phyloP scores from a whole-genome alignment of 306 rosid species.

The Inga laurina region DNA sequence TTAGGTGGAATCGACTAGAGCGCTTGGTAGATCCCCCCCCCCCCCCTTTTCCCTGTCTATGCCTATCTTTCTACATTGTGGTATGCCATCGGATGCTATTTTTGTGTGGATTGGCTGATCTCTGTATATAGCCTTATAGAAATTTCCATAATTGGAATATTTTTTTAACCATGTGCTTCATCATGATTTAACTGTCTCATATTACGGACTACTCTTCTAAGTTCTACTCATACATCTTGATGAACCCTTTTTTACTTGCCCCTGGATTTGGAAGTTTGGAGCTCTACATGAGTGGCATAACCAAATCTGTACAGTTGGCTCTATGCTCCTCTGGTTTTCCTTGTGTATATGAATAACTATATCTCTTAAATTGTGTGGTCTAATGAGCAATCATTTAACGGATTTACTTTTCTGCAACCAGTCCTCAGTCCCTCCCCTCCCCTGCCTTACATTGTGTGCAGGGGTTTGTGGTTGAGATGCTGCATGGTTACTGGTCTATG shows the following conservation, averaged over 20 bases:
- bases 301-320: neutral
- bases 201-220: neutral
- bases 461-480: neutral
- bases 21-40: conserved; percentile 66
- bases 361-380: neutral
- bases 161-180: neutral
- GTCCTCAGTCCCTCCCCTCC: neutral
- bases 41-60: neutral
- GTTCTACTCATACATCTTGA: neutral
- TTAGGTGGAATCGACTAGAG: conserved; percentile 95
- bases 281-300: neutral
- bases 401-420: neutral
- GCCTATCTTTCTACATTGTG: neutral
- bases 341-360: neutral
- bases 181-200: conserved; percentile 13
- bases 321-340: neutral
- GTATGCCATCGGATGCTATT: conserved; percentile 15
- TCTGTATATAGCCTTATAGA: conserved; percentile 8
- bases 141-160: conserved; percentile 13
- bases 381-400: neutral
- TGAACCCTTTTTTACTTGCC: neutral
- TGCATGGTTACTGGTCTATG: neutral
- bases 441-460: neutral
- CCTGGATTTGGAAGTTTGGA: too few relatives aligned
- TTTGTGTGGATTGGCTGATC: conserved; percentile 19